phyloP scores from a whole-genome alignment of 1,284 basidiomycete species.

The Vanrija pseudolonga region DNA sequence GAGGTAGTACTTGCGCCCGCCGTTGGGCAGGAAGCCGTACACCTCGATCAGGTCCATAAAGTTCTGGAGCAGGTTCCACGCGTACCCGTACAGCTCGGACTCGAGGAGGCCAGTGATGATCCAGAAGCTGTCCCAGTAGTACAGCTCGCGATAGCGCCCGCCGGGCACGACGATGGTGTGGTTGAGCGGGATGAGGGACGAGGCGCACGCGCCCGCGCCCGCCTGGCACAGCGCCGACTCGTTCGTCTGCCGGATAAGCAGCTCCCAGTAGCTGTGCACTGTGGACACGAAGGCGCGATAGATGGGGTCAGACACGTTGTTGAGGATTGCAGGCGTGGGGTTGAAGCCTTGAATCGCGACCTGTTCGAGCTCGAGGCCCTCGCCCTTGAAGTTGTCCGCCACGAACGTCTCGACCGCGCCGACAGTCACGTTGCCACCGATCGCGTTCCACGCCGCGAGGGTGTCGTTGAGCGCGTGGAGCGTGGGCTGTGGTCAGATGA shows the following conservation, averaged over 20 bases:
- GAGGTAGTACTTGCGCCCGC: constrained; percentile 63
- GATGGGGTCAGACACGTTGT: constrained; percentile 67
- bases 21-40: constrained; percentile 85
- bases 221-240: constrained; percentile 60
- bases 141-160: constrained; percentile 61
- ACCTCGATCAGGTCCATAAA: constrained; percentile 85
- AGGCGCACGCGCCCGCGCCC: constrained; percentile 62
- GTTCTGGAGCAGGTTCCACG: constrained; percentile 74
- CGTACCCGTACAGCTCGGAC: constrained; percentile 69
- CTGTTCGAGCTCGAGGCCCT: constrained; percentile 75
- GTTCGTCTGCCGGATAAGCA: constrained; percentile 70
- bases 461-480: constrained; percentile 62
- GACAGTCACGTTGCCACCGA: constrained; percentile 57
- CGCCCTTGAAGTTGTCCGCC: constrained; percentile 71
- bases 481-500: constrained; percentile 58
- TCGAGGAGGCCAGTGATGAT: constrained; percentile 77
- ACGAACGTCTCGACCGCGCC: constrained; percentile 61
- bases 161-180: constrained; percentile 86
- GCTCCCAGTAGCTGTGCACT: constrained; percentile 77
- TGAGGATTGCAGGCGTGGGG: constrained; percentile 63
- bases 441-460: constrained; percentile 62
- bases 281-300: constrained; percentile 68
- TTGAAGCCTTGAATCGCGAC: constrained; percentile 62
- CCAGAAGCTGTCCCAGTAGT: constrained; percentile 59
- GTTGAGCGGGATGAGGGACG: constrained; percentile 80